A percentile compares a stretch with the other conserved stretches of the same genome.
Conservation (phyloP, 805 yeast genomes). For the Nakazawaea siamensis region DNA sequence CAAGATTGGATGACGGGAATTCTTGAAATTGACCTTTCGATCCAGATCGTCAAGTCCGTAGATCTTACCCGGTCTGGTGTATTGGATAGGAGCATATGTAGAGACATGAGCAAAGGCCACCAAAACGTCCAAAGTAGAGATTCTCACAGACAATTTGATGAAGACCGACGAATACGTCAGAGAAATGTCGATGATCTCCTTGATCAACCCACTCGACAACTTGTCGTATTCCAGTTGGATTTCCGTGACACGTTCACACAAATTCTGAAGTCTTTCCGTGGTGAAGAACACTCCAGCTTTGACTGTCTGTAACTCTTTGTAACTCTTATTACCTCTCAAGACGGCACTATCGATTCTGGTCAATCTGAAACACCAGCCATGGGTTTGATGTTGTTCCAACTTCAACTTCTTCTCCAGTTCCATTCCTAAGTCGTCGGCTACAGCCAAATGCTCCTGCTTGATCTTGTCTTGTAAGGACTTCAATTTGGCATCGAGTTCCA, state of each 20-base stretch:
- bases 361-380: constrained; percentile 92
- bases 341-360: constrained; percentile 86
- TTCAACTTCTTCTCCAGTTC: constrained; percentile 86
- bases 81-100: constrained; percentile 76
- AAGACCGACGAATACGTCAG: constrained; percentile 76
- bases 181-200: constrained; percentile 75
- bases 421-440: constrained; percentile 67
- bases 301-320: constrained; percentile 78
- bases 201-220: constrained; percentile 72
- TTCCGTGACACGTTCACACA: constrained; percentile 50
- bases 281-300: constrained; percentile 95
- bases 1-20: constrained; percentile 92
- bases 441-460: constrained; percentile 48
- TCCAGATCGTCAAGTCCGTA: constrained; percentile 32
- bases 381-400: constrained; percentile 76
- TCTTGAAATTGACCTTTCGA: constrained; percentile 47
- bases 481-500: constrained; percentile 49
- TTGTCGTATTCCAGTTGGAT: constrained; percentile 60
- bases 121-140: constrained; percentile 79
- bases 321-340: constrained; percentile 54
- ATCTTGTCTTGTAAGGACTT: constrained; percentile 49
- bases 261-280: constrained; percentile 51
- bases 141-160: constrained; percentile 50
- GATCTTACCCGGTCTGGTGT: constrained; percentile 65
- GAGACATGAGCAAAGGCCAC: constrained; percentile 79